These are phyloP conservation scores for Raffaelea deltoideospora DNA, from an alignment of 2,329 filamentous ascomycete species.

Conservation along the genomic window DNA sequence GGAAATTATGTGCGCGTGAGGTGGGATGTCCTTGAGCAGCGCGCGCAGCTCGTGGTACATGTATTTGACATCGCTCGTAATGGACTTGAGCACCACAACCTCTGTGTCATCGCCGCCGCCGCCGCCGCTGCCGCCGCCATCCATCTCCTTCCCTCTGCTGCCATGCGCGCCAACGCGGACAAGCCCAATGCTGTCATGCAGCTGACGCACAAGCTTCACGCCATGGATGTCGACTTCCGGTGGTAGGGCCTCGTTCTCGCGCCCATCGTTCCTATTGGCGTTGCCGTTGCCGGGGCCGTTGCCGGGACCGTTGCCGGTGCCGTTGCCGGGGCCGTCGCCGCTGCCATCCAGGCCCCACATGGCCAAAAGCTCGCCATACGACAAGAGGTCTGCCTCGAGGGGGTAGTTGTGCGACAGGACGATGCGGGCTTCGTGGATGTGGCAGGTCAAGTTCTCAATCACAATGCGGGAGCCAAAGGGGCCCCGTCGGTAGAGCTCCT, in stretches of 20 bases:
- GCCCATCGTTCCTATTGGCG: neutral
- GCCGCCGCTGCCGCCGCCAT: neutral
- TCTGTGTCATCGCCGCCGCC: constrained; percentile 11
- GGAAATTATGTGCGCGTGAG: constrained; percentile 37
- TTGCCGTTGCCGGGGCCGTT: too few relatives aligned
- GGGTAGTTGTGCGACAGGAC: constrained; percentile 33
- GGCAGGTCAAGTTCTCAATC: constrained; percentile 31
- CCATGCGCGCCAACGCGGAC: constrained; percentile 21
- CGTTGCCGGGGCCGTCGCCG: too few relatives aligned
- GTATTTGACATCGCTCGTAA: constrained; percentile 42
- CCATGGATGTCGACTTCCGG: constrained; percentile 31
- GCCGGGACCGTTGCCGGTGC: too few relatives aligned
- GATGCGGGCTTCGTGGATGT: constrained; percentile 30
- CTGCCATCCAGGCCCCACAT: constrained; percentile 25
- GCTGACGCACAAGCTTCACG: constrained; percentile 34
- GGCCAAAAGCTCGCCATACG: constrained; percentile 22
- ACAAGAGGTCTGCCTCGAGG: constrained; percentile 36
- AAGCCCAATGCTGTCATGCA: constrained; percentile 45
- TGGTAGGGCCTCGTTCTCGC: constrained; percentile 19
- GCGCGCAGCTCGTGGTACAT: constrained; percentile 45
- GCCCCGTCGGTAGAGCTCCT: constrained; percentile 24
- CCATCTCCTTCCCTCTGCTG: too few relatives aligned
- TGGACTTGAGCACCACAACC: constrained; percentile 40
- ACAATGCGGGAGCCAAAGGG: constrained; percentile 45
- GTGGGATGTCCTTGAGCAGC: constrained; percentile 30